A percentile compares a stretch with the other conserved stretches of the same genome.
phyloP scores from a whole-genome alignment of 192 early-diverging fungal species.

The Ramicandelaber brevisporus region DNA sequence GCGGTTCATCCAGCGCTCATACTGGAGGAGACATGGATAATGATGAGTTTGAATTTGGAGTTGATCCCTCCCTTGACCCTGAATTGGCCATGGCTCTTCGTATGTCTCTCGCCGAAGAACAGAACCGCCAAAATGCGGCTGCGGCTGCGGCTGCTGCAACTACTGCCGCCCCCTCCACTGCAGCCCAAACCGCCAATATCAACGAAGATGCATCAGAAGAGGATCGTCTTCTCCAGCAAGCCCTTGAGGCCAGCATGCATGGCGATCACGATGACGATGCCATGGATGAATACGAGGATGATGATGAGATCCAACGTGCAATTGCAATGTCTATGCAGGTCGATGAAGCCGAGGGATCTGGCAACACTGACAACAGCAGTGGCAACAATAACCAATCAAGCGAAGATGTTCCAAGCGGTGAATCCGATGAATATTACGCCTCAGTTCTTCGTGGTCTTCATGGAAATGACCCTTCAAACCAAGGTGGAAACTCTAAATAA shows the following conservation, averaged over 20 bases:
- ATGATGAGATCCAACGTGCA: slow-evolving; percentile 43
- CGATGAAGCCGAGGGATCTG: too few species aligned
- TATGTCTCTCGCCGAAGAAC: slow-evolving; percentile 92
- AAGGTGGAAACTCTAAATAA: too few species aligned
- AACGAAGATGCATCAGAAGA: slow-evolving; percentile 11
- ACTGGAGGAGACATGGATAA: too few species aligned
- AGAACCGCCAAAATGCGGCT: slow-evolving; percentile 57
- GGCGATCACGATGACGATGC: slow-evolving; percentile 40
- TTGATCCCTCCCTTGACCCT: slow-evolving; percentile 82
- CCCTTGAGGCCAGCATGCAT: slow-evolving; percentile 43
- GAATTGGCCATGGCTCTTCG: slow-evolving; percentile 76
- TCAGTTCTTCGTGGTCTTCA: too few species aligned
- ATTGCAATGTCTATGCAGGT: slow-evolving; percentile 52
- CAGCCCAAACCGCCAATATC: slow-evolving; percentile 3
- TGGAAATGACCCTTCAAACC: too few species aligned
- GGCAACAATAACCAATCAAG: too few species aligned
- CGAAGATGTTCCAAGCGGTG: too few species aligned
- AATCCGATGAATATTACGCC: too few species aligned
- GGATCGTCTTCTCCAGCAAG: slow-evolving; percentile 34
- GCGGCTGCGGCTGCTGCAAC: slow-evolving; percentile 11
- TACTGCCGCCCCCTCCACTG: slow-evolving; percentile 4
- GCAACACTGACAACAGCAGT: too few species aligned
- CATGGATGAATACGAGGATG: slow-evolving; percentile 40
- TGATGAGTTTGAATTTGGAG: slow-evolving; percentile 71
- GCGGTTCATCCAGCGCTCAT: slow-evolving; percentile 31